Evolutionary conservation across 1,284 basidiomycete species (phyloP).

Genomic region (Leccinum fallax): DNA sequence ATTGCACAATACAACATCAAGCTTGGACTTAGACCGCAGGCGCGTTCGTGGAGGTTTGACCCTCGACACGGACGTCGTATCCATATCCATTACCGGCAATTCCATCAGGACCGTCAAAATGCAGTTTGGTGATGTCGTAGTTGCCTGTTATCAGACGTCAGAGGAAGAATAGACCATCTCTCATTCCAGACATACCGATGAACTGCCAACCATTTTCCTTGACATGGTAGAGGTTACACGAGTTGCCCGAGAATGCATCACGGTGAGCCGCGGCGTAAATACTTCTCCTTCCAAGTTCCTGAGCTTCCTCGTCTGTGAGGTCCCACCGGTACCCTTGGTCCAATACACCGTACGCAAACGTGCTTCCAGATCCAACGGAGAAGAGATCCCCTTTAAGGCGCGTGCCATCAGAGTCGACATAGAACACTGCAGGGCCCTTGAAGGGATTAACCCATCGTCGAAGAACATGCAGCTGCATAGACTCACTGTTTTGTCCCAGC

Average conservation of each 20-base stretch:
- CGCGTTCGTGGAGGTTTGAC: conserved; percentile 27
- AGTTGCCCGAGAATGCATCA: conserved; percentile 98
- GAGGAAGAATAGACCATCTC: not conserved
- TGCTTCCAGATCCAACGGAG: conserved; percentile 97
- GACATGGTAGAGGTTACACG: conserved; percentile 95
- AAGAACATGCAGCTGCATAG: conserved; percentile 1
- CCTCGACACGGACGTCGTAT: conserved; percentile 64
- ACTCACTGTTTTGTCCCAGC: conserved; percentile 97
- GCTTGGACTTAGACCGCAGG: conserved; percentile 21
- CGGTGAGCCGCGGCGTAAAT: conserved; percentile 98
- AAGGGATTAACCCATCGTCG: conserved; percentile 1
- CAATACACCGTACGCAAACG: conserved; percentile 97
- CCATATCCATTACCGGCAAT: conserved; percentile 72
- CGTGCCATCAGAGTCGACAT: conserved; percentile 97
- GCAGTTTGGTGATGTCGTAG: conserved; percentile 78
- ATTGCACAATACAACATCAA: conserved; percentile 23
- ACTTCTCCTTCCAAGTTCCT: conserved; percentile 91
- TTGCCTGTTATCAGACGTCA: conserved; percentile 56
- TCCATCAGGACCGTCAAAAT: conserved; percentile 80
- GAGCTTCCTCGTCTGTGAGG: conserved; percentile 90
- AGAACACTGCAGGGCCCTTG: conserved; percentile 94
- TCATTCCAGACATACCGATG: conserved; percentile 62
- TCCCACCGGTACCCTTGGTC: conserved; percentile 98
- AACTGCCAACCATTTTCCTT: conserved; percentile 94
- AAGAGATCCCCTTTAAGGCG: conserved; percentile 96